Evolutionary conservation across 1,284 basidiomycete genomes (phyloP).

Genomic region (Moniliophthora roreri): DNA sequence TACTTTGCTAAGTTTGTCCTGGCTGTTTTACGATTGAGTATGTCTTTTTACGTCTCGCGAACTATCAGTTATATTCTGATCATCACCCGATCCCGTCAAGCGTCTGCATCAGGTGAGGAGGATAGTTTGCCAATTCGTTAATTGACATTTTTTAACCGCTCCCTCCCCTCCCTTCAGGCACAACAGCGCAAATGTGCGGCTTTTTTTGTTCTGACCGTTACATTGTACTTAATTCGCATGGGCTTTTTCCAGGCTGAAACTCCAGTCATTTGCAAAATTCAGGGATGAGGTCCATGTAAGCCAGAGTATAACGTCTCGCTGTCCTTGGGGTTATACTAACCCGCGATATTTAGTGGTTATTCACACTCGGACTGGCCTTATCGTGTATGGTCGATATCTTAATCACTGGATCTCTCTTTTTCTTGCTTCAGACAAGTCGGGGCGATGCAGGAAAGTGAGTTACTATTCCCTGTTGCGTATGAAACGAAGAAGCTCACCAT

Average conservation of each 20-base stretch:
- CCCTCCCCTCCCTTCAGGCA: conserved; percentile 23
- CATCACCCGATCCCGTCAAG: conserved; percentile 20
- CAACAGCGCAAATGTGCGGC: conserved; percentile 38
- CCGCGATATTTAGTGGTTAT: conserved; percentile 45
- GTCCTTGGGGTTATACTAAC: not conserved
- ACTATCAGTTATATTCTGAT: not conserved
- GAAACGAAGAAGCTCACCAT: not conserved
- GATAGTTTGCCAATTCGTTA: not conserved
- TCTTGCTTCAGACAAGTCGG: conserved; percentile 43
- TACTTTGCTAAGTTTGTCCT: no score
- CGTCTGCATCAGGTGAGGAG: conserved; percentile 23
- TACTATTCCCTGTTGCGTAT: not conserved
- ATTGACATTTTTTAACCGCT: conserved; percentile 6
- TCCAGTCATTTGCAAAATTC: conserved; percentile 33
- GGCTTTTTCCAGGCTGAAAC: conserved; percentile 32
- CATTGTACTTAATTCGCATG: conserved; percentile 8
- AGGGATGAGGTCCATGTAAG: conserved; percentile 27
- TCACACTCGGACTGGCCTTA: conserved; percentile 51
- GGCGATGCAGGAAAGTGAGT: conserved; percentile 39
- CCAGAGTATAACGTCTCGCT: no score
- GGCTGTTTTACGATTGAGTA: no score
- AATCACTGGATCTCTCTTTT: conserved; percentile 48
- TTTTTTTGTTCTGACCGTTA: not conserved
- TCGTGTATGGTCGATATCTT: conserved; percentile 51
- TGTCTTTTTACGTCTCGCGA: not conserved